Evolutionary conservation across 2,329 filamentous ascomycete species (phyloP).

Genomic region (Blastomyces silverae): DNA sequence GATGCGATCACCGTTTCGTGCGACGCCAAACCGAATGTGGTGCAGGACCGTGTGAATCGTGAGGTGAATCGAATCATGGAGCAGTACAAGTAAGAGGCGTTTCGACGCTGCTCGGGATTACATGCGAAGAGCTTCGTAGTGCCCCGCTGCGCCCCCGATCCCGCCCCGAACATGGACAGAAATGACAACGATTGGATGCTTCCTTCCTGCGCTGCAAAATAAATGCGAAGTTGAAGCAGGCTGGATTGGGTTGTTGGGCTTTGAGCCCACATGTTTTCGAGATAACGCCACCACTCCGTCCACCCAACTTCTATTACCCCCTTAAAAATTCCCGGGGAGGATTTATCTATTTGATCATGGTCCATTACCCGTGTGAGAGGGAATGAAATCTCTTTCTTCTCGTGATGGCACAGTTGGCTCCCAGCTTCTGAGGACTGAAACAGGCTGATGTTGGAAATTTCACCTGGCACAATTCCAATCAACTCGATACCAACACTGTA

Average conservation of each 20-base stretch:
- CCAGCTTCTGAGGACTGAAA: neutral
- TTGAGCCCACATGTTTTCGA: neutral
- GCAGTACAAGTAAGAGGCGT: conserved; percentile 13
- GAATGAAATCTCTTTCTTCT: neutral
- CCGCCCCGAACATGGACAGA: no score
- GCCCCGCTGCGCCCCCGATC: no score
- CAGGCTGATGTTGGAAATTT: neutral
- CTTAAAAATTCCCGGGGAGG: neutral
- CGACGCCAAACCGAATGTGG: conserved; percentile 49
- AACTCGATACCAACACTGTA: neutral
- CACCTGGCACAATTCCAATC: neutral
- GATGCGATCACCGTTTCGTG: conserved; percentile 64
- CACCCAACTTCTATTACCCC: neutral
- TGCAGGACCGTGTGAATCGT: conserved; percentile 22
- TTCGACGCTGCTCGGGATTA: neutral
- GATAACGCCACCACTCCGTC: neutral
- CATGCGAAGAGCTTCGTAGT: neutral
- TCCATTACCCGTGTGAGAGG: neutral
- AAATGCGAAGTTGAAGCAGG: neutral
- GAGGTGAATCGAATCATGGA: conserved; percentile 19
- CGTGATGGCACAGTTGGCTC: neutral
- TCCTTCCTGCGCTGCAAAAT: neutral
- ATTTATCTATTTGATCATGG: neutral
- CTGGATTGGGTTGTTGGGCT: neutral
- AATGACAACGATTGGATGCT: neutral